Conservation (phyloP, 176 grass and related monocot genomes). For the Puya raimondii region DNA sequence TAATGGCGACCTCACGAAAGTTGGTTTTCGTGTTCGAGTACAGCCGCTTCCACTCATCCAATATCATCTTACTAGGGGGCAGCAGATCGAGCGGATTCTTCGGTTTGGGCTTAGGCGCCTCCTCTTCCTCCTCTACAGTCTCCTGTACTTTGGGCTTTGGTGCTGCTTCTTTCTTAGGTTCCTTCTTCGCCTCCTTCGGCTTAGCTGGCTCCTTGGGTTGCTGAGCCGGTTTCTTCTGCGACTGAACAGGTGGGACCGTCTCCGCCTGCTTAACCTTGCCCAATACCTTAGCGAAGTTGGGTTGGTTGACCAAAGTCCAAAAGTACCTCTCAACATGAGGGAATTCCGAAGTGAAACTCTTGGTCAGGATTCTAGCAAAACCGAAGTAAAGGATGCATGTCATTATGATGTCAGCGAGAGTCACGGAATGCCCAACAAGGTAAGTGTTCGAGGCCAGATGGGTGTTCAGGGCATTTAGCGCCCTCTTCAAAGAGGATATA, state of each 20-base stretch:
- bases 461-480: constrained; percentile 55
- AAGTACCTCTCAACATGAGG: constrained; percentile 92
- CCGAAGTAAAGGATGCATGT: constrained; percentile 64
- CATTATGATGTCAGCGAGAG: constrained; percentile 73
- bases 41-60: constrained; percentile 89
- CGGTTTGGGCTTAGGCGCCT: constrained; percentile 63
- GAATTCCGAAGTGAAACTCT: constrained; percentile 58
- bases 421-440: constrained; percentile 61
- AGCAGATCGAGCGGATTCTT: constrained; percentile 86
- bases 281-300: constrained; percentile 54
- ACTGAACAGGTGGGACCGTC: constrained; percentile 37
- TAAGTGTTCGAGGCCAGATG: constrained; percentile 65
- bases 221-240: constrained; percentile 36
- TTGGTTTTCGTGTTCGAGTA: constrained; percentile 91
- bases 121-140: constrained; percentile 49
- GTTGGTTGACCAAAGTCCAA: constrained; percentile 82
- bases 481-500: constrained; percentile 52
- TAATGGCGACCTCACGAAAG: constrained; percentile 79
- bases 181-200: constrained; percentile 55
- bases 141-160: constrained; percentile 41
- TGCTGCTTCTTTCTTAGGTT: constrained; percentile 42
- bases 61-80: constrained; percentile 79
- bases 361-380: constrained; percentile 45
- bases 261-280: constrained; percentile 60
- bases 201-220: constrained; percentile 55